Percentiles rank a stretch among this genome's conserved stretches.
Evolutionary conservation across 305 asterid genomes (phyloP).

Genomic region (Fraxinus sp.): DNA sequence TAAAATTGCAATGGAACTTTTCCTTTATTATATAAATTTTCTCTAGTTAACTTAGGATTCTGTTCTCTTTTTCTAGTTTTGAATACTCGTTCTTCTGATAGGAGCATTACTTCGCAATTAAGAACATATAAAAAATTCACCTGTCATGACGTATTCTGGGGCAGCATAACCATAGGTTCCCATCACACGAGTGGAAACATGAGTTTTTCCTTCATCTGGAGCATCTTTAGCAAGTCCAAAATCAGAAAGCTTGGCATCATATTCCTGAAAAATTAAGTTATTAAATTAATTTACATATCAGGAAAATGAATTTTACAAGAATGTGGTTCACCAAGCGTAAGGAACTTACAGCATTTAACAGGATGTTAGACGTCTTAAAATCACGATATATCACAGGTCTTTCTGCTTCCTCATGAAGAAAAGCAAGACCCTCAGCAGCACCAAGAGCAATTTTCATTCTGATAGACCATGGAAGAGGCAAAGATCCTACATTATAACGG

Average conservation of each 20-base stretch:
- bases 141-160: constrained; percentile 98
- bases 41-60: not conserved
- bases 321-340: constrained; percentile 5
- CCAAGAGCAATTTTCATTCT: constrained; percentile 97
- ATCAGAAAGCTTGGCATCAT: constrained; percentile 93
- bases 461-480: constrained; percentile 96
- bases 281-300: not conserved
- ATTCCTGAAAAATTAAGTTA: constrained; percentile 54
- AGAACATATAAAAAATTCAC: constrained; percentile 29
- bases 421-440: constrained; percentile 95
- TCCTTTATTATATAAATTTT: not conserved
- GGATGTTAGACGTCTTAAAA: constrained; percentile 94
- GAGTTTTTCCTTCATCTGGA: constrained; percentile 95
- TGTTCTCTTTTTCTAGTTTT: not conserved
- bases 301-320: constrained; percentile 1
- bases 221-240: constrained; percentile 99
- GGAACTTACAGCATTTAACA: constrained; percentile 81
- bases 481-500: constrained; percentile 56
- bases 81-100: not conserved
- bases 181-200: constrained; percentile 97
- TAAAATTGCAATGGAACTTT: not conserved
- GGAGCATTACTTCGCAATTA: not conserved
- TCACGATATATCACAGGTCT: constrained; percentile 94
- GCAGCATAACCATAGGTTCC: constrained; percentile 99
- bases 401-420: constrained; percentile 97